Evolutionary conservation across 1,284 basidiomycete genomes (phyloP).

Genomic region (Irpex sp.): DNA sequence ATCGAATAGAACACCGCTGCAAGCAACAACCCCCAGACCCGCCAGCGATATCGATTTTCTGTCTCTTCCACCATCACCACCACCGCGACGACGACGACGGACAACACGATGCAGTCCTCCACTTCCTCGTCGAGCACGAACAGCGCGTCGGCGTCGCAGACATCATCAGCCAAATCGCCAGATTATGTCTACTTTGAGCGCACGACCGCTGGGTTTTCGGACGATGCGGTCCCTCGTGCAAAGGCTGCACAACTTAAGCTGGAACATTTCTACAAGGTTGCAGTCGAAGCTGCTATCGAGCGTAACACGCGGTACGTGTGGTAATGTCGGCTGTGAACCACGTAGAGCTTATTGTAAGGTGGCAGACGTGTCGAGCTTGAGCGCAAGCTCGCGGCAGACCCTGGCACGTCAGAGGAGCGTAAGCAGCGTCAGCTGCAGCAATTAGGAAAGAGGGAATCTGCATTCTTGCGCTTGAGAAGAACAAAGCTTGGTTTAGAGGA

Average conservation of each 20-base stretch:
- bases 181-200: conserved; percentile 97
- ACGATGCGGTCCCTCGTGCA: conserved; percentile 87
- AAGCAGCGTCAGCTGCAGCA: conserved; percentile 91
- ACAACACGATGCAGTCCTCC: conserved; percentile 13
- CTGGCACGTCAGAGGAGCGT: conserved; percentile 73
- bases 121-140: conserved; percentile 9
- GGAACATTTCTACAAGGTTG: conserved; percentile 97
- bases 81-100: not conserved
- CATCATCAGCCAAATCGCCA: conserved; percentile 34
- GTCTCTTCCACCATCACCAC: conserved; percentile 2
- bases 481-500: conserved; percentile 93
- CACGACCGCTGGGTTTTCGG: conserved; percentile 78
- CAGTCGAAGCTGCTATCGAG: conserved; percentile 84
- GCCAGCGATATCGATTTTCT: not conserved
- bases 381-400: conserved; percentile 77
- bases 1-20: not conserved
- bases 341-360: not conserved
- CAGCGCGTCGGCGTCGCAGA: conserved; percentile 21
- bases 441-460: conserved; percentile 89
- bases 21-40: not conserved
- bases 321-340: conserved; percentile 9
- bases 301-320: conserved; percentile 54
- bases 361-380: conserved; percentile 89
- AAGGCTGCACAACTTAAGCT: conserved; percentile 97
- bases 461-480: conserved; percentile 86